Percentiles rank a stretch among this genome's conserved stretches.
Evolutionary conservation across 164 flowering plant species (phyloP).

Genomic region (Kingdonia uniflora): DNA sequence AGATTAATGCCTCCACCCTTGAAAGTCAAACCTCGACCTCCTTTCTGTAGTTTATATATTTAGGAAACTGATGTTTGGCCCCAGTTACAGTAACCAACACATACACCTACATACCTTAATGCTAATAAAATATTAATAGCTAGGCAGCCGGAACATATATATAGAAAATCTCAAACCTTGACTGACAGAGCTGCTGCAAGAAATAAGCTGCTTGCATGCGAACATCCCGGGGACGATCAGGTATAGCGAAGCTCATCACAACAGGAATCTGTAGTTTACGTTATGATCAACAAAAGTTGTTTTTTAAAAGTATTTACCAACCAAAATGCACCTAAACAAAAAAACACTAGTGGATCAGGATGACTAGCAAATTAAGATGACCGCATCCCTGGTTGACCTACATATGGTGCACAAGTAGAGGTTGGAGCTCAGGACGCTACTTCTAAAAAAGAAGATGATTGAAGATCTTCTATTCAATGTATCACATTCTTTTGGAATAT

Average conservation of each 20-base stretch:
- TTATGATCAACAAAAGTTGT: too few species aligned
- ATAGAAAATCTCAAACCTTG: conserved; percentile 44
- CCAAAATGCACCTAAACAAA: not conserved
- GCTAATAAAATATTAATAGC: too few species aligned
- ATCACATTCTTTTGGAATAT: not conserved
- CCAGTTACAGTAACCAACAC: too few species aligned
- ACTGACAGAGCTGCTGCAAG: conserved; percentile 95
- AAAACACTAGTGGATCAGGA: not conserved
- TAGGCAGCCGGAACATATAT: too few species aligned
- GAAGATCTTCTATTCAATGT: not conserved
- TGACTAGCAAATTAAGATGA: not conserved
- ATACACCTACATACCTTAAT: too few species aligned
- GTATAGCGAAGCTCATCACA: conserved; percentile 76
- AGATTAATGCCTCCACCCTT: too few species aligned
- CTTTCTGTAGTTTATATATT: too few species aligned
- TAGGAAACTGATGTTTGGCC: too few species aligned
- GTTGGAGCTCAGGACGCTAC: not conserved
- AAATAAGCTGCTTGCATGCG: conserved; percentile 96
- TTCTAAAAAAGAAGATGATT: not conserved
- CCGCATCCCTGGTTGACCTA: not conserved
- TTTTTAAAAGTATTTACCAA: not conserved
- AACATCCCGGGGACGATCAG: conserved; percentile 85
- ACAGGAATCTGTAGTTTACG: conserved; percentile 57
- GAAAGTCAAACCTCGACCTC: too few species aligned
- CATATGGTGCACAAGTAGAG: not conserved